Evolutionary conservation across 805 yeast species (phyloP), one percentile per base, ranked within the genome.

Genomic region (Wickerhamomyces hampshirensis): DNA sequence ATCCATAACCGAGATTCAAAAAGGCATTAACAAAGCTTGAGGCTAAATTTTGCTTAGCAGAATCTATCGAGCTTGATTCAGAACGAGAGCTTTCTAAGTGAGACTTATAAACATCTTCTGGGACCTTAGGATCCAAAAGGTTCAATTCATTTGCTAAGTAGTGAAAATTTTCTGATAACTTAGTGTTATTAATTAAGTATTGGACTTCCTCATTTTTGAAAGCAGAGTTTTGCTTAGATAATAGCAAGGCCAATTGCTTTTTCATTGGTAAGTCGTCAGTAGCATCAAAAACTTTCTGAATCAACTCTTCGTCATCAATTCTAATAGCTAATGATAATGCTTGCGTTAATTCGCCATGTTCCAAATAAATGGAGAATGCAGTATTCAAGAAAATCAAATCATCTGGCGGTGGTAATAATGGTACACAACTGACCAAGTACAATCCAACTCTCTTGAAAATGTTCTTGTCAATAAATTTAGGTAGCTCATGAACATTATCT

Each of bases 351-450:
- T 84, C 84, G 47, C 77, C 74, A 57, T 86, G 83, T 26, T 80
- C 67, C 46, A 88, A 65, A 62, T 93, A 91, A 48, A 93, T 86
- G 24, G 87, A 68, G 59, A 67, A 93, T 5, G 97, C 97, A 5
- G 96, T 87, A 51, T 84, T 78, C 56, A 93, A 72, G 57, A 91
- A 88, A 5, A 86, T 74, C 27, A 74, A 63, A 57, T 89, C 97
- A 58, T 91, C 97, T 12, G 96, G 96, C 11, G 96, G 96, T 27
- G 97, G 94, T 55, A 93, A 70, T 43, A 89, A 74, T 16, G 96
- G 95, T n/a, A 91, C 97, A 63, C 98, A 93, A 38, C 95, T 83
- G 23, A 86, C 89, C 82, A 93, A 81, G 61, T 93, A 93, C 44
- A 85, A 76, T 56, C 98, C 89, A 23, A 91, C 97, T 57, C 99